A percentile compares a stretch with the other conserved stretches of the same genome.
phyloP scores from a whole-genome alignment of 2,329 filamentous ascomycete genomes.

The Hortaea werneckii region DNA sequence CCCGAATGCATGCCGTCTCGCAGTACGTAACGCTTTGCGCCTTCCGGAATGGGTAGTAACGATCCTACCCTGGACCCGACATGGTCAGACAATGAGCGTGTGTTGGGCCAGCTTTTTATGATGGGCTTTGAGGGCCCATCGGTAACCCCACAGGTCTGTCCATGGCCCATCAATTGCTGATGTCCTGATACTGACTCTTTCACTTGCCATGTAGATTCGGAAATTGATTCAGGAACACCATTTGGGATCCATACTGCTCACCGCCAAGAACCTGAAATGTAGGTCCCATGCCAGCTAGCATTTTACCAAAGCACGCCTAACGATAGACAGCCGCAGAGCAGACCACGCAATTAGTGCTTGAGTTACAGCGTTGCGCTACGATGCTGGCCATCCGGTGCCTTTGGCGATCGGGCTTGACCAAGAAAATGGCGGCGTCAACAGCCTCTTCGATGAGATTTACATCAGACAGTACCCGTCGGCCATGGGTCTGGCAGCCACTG shows the following conservation, averaged over 20 bases:
- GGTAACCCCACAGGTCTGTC: conserved; percentile 50
- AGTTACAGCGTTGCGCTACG: conserved; percentile 87
- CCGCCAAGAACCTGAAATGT: conserved; percentile 81
- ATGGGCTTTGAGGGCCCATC: conserved; percentile 81
- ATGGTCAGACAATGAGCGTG: conserved; percentile 61
- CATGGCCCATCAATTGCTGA: neutral
- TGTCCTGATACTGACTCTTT: neutral
- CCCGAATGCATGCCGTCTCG: neutral
- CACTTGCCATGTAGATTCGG: conserved; percentile 50
- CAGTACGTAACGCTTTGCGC: conserved; percentile 30
- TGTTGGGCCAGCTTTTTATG: conserved; percentile 33
- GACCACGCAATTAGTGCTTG: conserved; percentile 76
- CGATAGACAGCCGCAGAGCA: conserved; percentile 67
- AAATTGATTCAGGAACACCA: conserved; percentile 75
- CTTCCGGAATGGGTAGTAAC: conserved; percentile 41
- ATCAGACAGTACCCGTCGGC: conserved; percentile 94
- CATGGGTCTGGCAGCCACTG: conserved; percentile 92
- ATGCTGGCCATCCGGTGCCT: conserved; percentile 81
- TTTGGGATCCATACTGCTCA: conserved; percentile 76
- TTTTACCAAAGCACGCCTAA: conserved; percentile 13
- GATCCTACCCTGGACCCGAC: conserved; percentile 37
- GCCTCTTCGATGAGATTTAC: conserved; percentile 87
- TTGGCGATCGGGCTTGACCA: conserved; percentile 88
- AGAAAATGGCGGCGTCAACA: conserved; percentile 97
- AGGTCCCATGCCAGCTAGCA: conserved; percentile 20